Base-by-base conservation (phyloP, 768 basidiomycete genomes). In the Amanita subjunquillea region DNA sequence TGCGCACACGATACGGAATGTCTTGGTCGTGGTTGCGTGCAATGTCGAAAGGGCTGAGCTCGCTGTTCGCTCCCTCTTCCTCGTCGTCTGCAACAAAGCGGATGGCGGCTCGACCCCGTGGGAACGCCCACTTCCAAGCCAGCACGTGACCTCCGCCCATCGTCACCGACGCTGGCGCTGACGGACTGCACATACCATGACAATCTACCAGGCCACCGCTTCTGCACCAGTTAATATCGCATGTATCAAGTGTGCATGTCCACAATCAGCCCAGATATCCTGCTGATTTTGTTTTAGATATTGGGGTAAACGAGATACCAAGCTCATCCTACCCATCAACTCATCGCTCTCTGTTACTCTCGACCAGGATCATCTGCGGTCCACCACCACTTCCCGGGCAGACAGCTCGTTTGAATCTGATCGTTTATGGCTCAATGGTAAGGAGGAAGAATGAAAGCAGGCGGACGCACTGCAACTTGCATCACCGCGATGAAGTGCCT, bases 301-400 rank as follows among this genome's bases (percentile, higher is more conserved):
- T 76, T 99, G 96, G 96, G 96, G 96, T 57, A 99, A 99, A 70
- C 88, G 96, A 56, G 88, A 97, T 69, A 94, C 91, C 3, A 79
- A 84, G 60, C 82, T 98, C 57, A 97, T 97, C 65, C 75, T 99
- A 53, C 96, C 96, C 41, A 97, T 93, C 57, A 99, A 99, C 71
- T 91, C 92, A 0, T 98, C 95, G 8, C 80, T 99, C n/a, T 97
- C 94, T 6, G 90, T 98, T 45, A 98, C 96, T 2, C 85, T 99
- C 57, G 87, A 87, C 62, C 96, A 98, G 69, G 93, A 98, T 69
- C 89, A 98, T 61, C 80, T 99, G 8, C 79, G 91, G 54, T 90
- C 91, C 1, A 95, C 91, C 6, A 99, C 96, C 3, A 91, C 94
- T 1, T 91, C 92, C 4, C 83, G 91, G 22, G 85, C 87, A 2